Evolutionary conservation across 306 rosid genomes (phyloP).

Genomic region (Crotalaria pallida): DNA sequence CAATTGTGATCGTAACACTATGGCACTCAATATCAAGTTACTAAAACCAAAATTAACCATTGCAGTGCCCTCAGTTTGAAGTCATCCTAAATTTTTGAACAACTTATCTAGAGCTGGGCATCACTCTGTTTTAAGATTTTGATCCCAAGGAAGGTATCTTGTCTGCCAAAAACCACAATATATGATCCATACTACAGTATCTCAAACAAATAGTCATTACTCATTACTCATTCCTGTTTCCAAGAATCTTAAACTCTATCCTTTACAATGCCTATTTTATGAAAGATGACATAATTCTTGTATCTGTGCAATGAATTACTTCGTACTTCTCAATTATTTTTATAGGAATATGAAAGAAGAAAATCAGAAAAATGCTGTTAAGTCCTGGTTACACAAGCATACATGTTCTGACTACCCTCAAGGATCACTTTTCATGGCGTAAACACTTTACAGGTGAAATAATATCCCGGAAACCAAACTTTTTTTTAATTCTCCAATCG

Average conservation of each 20-base stretch:
- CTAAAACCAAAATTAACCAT: slow-evolving; percentile 2
- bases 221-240: background rate
- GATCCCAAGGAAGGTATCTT: background rate
- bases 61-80: background rate
- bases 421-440: background rate
- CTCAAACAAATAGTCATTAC: background rate
- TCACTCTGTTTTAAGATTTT: slow-evolving; percentile 2
- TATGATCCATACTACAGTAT: background rate
- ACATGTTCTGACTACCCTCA: slow-evolving; percentile 6
- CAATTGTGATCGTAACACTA: no score
- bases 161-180: background rate
- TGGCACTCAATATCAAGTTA: background rate
- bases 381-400: background rate
- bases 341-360: background rate
- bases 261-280: background rate
- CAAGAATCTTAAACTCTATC: background rate
- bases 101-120: background rate
- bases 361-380: background rate
- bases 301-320: background rate
- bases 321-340: background rate
- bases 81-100: background rate
- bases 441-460: background rate
- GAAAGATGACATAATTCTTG: background rate
- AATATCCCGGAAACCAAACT: background rate
- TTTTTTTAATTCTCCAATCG: background rate